Percentiles rank a stretch among this genome's conserved stretches.
These are phyloP conservation scores for Cadophora luteo-olivacea DNA, from an alignment of 2,329 filamentous ascomycete species.

Conservation along the genomic window DNA sequence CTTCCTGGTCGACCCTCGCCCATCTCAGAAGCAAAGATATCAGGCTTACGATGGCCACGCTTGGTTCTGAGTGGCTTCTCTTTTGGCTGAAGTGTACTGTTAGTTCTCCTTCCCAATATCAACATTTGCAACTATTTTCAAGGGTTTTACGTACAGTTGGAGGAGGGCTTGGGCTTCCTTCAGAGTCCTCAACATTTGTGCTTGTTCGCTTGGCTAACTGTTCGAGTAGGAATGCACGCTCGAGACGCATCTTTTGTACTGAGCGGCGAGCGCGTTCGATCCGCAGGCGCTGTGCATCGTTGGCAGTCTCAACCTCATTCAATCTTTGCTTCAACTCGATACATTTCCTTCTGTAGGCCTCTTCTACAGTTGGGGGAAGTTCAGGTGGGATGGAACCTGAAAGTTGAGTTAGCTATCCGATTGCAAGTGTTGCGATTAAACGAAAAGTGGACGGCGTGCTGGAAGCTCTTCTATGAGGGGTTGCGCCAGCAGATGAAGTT, in stretches of 20 bases:
- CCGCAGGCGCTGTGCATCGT: slow-evolving; percentile 81
- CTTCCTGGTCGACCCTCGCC: slow-evolving; percentile 50
- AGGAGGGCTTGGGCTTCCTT: slow-evolving; percentile 80
- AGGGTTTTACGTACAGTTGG: slow-evolving; percentile 66
- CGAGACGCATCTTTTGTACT: slow-evolving; percentile 89
- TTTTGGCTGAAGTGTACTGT: slow-evolving; percentile 63
- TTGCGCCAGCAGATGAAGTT: neutral
- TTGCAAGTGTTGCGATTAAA: neutral
- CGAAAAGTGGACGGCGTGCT: neutral
- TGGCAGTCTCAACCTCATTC: slow-evolving; percentile 89
- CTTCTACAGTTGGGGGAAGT: slow-evolving; percentile 88
- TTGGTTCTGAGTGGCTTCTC: slow-evolving; percentile 80
- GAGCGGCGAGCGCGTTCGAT: slow-evolving; percentile 82
- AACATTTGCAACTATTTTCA: slow-evolving; percentile 30
- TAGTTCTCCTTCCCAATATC: slow-evolving; percentile 33
- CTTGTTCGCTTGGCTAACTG: slow-evolving; percentile 77
- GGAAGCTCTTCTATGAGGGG: neutral
- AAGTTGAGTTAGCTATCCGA: slow-evolving; percentile 24
- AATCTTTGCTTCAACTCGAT: slow-evolving; percentile 92
- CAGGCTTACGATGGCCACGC: slow-evolving; percentile 71
- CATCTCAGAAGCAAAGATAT: slow-evolving; percentile 45
- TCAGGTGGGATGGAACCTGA: slow-evolving; percentile 60
- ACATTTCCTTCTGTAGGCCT: slow-evolving; percentile 95
- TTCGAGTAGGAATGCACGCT: slow-evolving; percentile 77
- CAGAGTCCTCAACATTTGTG: slow-evolving; percentile 77